Evolutionary conservation across 1,139 yeast species (phyloP).

Genomic region (Yamadazyma membranifaciens): DNA sequence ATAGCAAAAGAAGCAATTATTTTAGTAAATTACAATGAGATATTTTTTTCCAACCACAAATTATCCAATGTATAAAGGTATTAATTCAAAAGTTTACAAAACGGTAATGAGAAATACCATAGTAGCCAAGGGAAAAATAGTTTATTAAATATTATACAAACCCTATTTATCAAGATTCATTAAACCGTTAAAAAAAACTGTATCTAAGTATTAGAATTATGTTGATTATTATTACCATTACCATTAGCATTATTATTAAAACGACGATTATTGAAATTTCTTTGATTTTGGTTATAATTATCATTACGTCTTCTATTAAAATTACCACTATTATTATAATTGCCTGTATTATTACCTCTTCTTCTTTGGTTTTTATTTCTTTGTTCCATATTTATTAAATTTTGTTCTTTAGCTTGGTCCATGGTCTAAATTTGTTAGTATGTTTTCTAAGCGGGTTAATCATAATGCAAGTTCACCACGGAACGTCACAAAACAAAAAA

Average conservation of each 20-base stretch:
- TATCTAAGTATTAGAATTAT: not conserved
- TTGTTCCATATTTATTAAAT: constrained; percentile 53
- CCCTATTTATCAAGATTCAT: constrained; percentile 4
- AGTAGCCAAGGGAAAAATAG: not conserved
- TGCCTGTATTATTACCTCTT: constrained; percentile 27
- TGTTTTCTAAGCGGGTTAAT: too few species aligned
- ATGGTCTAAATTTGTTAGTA: constrained; percentile 45
- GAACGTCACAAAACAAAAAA: not conserved
- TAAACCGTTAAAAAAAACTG: not conserved
- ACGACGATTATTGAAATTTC: constrained; percentile 13
- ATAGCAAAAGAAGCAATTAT: too few species aligned
- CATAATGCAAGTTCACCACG: too few species aligned
- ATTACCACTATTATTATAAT: constrained; percentile 13
- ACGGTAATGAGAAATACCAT: not conserved
- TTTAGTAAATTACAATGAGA: too few species aligned
- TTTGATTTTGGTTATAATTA: constrained; percentile 15
- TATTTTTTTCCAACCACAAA: too few species aligned
- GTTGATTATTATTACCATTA: constrained; percentile 2
- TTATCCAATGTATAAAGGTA: too few species aligned
- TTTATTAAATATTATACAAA: constrained; percentile 4
- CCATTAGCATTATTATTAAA: constrained; percentile 7
- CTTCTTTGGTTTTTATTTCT: constrained; percentile 48
- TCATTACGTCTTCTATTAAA: constrained; percentile 12
- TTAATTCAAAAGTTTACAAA: too few species aligned
- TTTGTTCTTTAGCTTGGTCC: constrained; percentile 77